Conservation (phyloP, 163 green algal species). For the Scenedesmus sp. region DNA sequence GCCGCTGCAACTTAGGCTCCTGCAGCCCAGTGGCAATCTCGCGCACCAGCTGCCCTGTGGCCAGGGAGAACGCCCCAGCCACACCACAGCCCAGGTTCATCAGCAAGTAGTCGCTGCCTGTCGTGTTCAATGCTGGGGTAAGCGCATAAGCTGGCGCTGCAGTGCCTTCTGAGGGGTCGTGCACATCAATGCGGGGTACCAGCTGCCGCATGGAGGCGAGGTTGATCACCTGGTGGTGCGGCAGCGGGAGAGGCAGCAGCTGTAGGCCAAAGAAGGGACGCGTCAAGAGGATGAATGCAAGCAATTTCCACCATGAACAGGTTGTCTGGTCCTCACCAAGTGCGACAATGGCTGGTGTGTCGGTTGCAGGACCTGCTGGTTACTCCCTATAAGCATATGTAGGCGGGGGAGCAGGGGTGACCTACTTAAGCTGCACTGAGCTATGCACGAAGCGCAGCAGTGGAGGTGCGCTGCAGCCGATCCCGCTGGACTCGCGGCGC, state of each 20-base stretch:
- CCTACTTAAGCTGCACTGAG: too few relatives aligned
- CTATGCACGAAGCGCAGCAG: too few relatives aligned
- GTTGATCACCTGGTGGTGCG: conserved; percentile 58
- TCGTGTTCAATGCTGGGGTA: conserved; percentile 38
- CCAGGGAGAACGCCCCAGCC: conserved; percentile 63
- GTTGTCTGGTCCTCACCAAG: too few relatives aligned
- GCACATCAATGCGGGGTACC: conserved; percentile 64
- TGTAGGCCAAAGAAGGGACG: too few relatives aligned
- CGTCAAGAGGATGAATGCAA: too few relatives aligned
- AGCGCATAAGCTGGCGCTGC: conserved; percentile 64
- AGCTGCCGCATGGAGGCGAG: conserved; percentile 55
- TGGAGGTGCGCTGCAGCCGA: too few relatives aligned
- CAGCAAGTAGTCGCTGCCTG: conserved; percentile 71
- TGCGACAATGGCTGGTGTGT: too few relatives aligned
- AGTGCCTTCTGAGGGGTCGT: conserved; percentile 59
- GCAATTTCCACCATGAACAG: too few relatives aligned
- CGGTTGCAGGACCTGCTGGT: too few relatives aligned
- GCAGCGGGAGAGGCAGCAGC: neutral
- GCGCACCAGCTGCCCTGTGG: conserved; percentile 62
- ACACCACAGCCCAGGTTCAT: conserved; percentile 60
- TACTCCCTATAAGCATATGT: too few relatives aligned
- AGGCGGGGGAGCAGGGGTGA: too few relatives aligned
- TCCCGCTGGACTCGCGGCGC: too few relatives aligned
- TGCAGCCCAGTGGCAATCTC: conserved; percentile 54
- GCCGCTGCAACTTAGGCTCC: neutral